Evolutionary conservation across 2,329 filamentous ascomycete species (phyloP), one percentile per base, ranked within the genome.

Genomic region (Annulohypoxylon truncatum): DNA sequence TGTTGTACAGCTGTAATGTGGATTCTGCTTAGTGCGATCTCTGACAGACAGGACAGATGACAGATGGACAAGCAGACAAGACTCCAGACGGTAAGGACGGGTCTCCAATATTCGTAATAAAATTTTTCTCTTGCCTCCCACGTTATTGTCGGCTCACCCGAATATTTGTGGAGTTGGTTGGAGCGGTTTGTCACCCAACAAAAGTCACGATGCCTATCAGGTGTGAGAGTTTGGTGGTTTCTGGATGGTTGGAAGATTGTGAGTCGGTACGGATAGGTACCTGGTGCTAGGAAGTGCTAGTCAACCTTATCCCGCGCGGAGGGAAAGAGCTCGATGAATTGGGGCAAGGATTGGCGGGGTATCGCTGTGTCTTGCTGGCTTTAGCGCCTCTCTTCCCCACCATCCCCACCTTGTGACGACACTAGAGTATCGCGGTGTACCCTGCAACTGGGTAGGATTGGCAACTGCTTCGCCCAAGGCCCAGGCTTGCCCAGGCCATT

Each of bases 1-100:
- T 63, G 66, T 66, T 58, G 52, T 64, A 68, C 66, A 68, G 66
- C 62, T 68, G 46, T 65, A 65, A 59, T 62, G 65, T 68, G 65
- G 61, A 56, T 46, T 56, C 51, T 51, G 58, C 62, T 60, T 66
- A 63, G 50, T 57, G 40, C 18, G 38, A 46, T 55, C 33, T 64
- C 44, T 48, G 44, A 48, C n/a, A 46, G 44, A 48, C 44, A 48
- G 44, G 38, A 42, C 38, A 42, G 38, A 42, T 42, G 38, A 42
- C 15, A 42, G 38, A 42, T 20, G 38, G 38, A 42, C 38, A 42
- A 20, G 18, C 12, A 18, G 38, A 42, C 38, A 42, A 20, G 18
- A 29, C 31, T 38, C 12, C 12, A 29, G 26, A 12, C 51, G 58
- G 48, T 31, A 54, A 48, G 26, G 56, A 42, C 50, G 50, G 38